These are phyloP conservation scores for Aspergillus asperescens DNA, from an alignment of 495 filamentous ascomycete genomes.

Conservation along the genomic window DNA sequence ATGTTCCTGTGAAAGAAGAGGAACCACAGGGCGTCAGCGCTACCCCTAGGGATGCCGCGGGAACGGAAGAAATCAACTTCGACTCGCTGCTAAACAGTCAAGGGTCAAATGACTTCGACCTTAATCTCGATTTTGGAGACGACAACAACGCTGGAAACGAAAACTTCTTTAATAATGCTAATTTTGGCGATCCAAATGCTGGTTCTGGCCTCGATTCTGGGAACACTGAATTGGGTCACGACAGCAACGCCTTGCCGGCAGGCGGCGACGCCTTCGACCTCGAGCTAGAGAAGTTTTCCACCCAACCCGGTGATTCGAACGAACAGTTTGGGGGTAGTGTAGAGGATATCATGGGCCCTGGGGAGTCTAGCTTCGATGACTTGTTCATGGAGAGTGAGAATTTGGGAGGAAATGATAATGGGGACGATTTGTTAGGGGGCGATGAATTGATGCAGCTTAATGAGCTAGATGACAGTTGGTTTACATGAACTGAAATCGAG, in stretches of 20 bases:
- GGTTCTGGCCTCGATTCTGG: conserved; percentile 16
- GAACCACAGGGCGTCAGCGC: conserved; percentile 14
- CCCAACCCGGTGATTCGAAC: conserved; percentile 4
- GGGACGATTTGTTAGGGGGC: conserved; percentile 37
- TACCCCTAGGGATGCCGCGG: conserved; percentile 16
- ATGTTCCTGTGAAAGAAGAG: conserved; percentile 24
- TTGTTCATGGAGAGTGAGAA: conserved; percentile 45
- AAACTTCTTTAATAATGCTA: conserved; percentile 37
- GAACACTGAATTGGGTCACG: conserved; percentile 21
- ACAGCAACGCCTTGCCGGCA: conserved; percentile 26
- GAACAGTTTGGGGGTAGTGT: conserved; percentile 15
- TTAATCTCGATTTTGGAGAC: conserved; percentile 44
- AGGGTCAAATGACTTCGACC: conserved; percentile 37
- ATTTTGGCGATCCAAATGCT: conserved; percentile 25
- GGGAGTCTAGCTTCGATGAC: conserved; percentile 49
- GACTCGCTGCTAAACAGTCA: conserved; percentile 35
- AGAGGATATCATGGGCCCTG: conserved; percentile 41
- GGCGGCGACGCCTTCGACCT: conserved; percentile 43
- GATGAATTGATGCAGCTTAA: conserved; percentile 40
- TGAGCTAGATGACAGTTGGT: conserved; percentile 45
- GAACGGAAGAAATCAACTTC: conserved; percentile 35
- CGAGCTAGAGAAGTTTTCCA: conserved; percentile 29
- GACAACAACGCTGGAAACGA: conserved; percentile 42
- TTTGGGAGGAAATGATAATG: conserved; percentile 28
- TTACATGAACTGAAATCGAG: conserved; percentile 23